These are phyloP conservation scores for Quercus glauca DNA, from an alignment of 306 rosid species.

Conservation along the genomic window DNA sequence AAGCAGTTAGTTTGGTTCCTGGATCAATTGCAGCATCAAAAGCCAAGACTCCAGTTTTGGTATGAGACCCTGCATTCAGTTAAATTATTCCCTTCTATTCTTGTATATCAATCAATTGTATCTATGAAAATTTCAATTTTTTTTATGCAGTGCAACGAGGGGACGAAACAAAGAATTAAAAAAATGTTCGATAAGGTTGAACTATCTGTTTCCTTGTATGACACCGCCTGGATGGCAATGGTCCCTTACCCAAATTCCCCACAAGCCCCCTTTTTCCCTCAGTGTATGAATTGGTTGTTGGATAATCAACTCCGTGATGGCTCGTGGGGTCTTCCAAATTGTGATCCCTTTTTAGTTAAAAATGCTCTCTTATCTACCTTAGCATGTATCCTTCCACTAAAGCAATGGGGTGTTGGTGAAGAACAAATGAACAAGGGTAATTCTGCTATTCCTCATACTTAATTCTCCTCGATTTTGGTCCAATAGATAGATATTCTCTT, in stretches of 20 bases:
- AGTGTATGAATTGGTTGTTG: constrained; percentile 69
- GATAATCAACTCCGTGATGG: constrained; percentile 77
- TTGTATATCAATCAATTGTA: background rate
- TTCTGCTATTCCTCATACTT: background rate
- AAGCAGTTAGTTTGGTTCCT: constrained; percentile 16
- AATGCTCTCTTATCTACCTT: constrained; percentile 75
- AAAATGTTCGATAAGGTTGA: constrained; percentile 65
- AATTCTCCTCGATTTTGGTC: constrained; percentile 7
- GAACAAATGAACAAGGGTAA: constrained; percentile 62
- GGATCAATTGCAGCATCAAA: constrained; percentile 15
- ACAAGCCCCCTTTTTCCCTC: constrained; percentile 60
- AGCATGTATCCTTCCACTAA: constrained; percentile 65
- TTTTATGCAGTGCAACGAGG: constrained; percentile 49
- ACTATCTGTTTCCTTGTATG: constrained; percentile 72
- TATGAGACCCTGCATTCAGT: constrained; percentile 11
- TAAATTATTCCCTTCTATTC: background rate
- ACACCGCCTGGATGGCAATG: constrained; percentile 97
- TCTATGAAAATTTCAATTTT: background rate
- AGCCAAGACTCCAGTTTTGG: constrained; percentile 24
- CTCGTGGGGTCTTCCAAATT: constrained; percentile 62
- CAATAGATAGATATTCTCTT: constrained; percentile 10
- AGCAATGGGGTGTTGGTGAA: constrained; percentile 64
- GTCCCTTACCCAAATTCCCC: constrained; percentile 56
- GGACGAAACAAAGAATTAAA: constrained; percentile 53
- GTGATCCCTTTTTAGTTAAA: constrained; percentile 50